phyloP scores from a whole-genome alignment of 179 eudicot species.

The Silene noctiflora region DNA sequence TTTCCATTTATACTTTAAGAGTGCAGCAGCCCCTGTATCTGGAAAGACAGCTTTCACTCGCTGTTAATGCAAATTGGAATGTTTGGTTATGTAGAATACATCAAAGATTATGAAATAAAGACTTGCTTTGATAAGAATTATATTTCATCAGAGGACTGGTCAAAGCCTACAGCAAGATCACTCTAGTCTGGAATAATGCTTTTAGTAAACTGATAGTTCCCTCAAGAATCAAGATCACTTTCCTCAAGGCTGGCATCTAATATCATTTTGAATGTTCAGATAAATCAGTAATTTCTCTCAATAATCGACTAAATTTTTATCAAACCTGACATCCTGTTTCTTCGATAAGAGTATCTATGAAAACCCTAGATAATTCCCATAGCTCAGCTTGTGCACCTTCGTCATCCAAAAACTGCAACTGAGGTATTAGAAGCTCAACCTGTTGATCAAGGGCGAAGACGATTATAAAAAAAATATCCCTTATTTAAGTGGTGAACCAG shows the following conservation, averaged over 20 bases:
- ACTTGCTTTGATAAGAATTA: not conserved
- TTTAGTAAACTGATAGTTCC: not conserved
- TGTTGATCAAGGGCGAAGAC: constrained; percentile 21
- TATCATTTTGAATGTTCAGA: not conserved
- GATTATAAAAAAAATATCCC: not conserved
- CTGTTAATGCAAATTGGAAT: constrained; percentile 36
- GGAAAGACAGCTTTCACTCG: constrained; percentile 94
- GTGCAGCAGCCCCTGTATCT: constrained; percentile 98
- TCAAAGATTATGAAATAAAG: not conserved
- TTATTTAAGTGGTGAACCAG: not conserved
- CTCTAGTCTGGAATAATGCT: not conserved
- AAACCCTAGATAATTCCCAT: constrained; percentile 82
- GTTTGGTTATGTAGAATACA: constrained; percentile 10
- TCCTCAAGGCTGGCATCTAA: not conserved
- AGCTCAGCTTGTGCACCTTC: constrained; percentile 99
- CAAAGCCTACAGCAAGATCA: constrained; percentile 9
- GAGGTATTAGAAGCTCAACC: constrained; percentile 98
- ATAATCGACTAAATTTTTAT: not conserved
- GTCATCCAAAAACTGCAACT: constrained; percentile 94
- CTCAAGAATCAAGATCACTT: no score
- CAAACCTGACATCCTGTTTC: constrained; percentile 87
- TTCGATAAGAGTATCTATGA: constrained; percentile 80
- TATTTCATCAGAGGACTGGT: not conserved
- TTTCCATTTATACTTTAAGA: constrained; percentile 83
- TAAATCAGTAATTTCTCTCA: not conserved